phyloP scores from a whole-genome alignment of 768 basidiomycete genomes.

The Russula lepida region DNA sequence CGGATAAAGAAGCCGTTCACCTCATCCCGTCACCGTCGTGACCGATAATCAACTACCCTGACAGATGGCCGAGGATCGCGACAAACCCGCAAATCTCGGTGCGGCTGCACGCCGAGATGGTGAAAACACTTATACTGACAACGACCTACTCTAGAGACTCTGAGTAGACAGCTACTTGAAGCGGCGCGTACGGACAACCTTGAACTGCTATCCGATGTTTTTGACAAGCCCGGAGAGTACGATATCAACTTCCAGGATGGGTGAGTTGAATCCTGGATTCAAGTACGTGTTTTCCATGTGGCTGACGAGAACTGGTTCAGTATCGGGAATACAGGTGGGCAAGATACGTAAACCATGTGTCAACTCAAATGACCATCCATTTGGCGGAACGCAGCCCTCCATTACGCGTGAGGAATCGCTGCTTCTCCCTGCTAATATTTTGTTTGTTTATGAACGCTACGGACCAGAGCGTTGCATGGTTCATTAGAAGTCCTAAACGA shows the following conservation, averaged over 20 bases:
- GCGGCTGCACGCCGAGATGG: neutral
- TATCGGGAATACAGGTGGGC: constrained; percentile 72
- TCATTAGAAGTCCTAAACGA: constrained; percentile 60
- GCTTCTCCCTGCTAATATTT: neutral
- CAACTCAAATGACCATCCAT: neutral
- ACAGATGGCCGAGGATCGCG: constrained; percentile 8
- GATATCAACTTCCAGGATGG: constrained; percentile 76
- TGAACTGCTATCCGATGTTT: constrained; percentile 53
- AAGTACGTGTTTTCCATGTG: neutral
- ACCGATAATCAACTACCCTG: neutral
- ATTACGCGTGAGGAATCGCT: constrained; percentile 54
- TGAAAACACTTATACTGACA: neutral
- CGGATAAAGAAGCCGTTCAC: neutral
- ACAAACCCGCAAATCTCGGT: neutral
- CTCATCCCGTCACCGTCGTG: neutral
- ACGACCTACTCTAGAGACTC: neutral
- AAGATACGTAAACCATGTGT: neutral
- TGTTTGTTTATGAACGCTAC: constrained; percentile 1
- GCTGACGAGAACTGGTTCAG: constrained; percentile 21
- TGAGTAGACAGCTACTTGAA: constrained; percentile 65
- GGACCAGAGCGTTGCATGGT: constrained; percentile 42
- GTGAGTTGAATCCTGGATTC: constrained; percentile 35
- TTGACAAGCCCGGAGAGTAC: constrained; percentile 42
- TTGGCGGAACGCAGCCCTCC: constrained; percentile 40
- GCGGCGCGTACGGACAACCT: constrained; percentile 70